Conservation (phyloP, 345 rosid genomes). For the Salix dunnii region DNA sequence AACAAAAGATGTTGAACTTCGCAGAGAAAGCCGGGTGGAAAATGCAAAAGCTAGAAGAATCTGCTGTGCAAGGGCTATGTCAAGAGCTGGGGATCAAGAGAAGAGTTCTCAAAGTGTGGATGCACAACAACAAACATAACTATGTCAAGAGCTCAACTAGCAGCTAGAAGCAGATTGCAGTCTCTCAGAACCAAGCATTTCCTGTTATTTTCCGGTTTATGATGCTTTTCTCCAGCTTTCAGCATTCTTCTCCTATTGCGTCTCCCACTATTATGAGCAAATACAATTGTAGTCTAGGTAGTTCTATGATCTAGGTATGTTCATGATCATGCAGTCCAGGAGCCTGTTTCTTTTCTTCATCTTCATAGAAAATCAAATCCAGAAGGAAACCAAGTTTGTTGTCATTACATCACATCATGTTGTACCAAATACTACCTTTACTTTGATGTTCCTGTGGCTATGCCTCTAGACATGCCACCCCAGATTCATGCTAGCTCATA, state of each 20-base stretch:
- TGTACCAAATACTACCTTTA: too few species aligned
- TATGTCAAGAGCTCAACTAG: slow-evolving; percentile 9
- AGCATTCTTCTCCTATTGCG: not conserved
- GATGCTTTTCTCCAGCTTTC: not conserved
- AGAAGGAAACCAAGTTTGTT: not conserved
- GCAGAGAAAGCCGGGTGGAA: slow-evolving; percentile 59
- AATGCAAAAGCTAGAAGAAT: slow-evolving; percentile 51
- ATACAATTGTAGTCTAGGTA: too few species aligned
- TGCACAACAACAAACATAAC: slow-evolving; percentile 66
- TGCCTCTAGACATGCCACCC: too few species aligned
- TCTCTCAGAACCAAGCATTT: too few species aligned
- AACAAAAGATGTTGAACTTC: slow-evolving; percentile 54
- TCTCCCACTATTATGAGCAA: too few species aligned
- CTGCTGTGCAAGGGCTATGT: slow-evolving; percentile 48
- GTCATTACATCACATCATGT: not conserved
- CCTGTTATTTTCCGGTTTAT: not conserved
- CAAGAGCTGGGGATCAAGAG: slow-evolving; percentile 51
- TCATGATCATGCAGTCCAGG: not conserved
- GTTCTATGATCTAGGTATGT: not conserved
- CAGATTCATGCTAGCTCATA: too few species aligned
- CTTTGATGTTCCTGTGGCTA: too few species aligned
- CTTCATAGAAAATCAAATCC: not conserved
- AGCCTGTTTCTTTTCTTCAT: not conserved
- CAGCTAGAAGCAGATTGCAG: not conserved
- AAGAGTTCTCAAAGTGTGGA: slow-evolving; percentile 72